Evolutionary conservation across 306 rosid genomes (phyloP), one percentile per base, ranked within the genome.

Genomic region (Quercus gilva): DNA sequence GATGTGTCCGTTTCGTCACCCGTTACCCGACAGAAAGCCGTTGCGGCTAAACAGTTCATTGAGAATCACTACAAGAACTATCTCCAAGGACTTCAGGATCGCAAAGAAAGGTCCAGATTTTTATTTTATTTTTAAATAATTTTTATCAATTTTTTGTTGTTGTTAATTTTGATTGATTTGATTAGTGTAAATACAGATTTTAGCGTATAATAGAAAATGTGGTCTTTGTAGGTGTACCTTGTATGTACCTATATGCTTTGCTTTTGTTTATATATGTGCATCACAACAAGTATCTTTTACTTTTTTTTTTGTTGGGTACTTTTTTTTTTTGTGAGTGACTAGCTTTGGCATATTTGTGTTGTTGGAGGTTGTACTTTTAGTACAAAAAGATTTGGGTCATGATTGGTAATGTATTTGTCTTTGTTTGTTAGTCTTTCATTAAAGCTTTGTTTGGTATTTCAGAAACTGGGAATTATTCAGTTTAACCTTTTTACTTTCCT

Each of bases 41-140:
- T 92, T 0, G 98, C 99, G 17, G 98, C 99, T 2, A 96, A 96
- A 41, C 98, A 96, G 84, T 91, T 96, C 81, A 93, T 96, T 21
- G 99, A 96, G 92, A 96, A 96, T 86, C 98, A 96, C 69, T 96
- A 96, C 89, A 96, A 93, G 89, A 96, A 96, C 68, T 78, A 96
- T 86, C 93, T 96, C 26, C 97, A 96, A 86, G 96, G 92, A 29
- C 84, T 96, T 74, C 99, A 96, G 83, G 99, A 96, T 87, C 99
- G 99, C 79, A 92, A 87, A 75, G 99, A 96, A 74, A 91, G 99
- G 99, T 93, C 45, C 9, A 3, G 19, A 18, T 8, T 35, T 45
- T 73, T 68, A 63, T 35, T 52, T 20, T 23, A 26, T 37, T 70
- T 71, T 79, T 29, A 29, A 29, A 29, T 29, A 4, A 29, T 52